Base-by-base conservation (phyloP, 306 rosid species). In the Dicorynia guianensis region DNA sequence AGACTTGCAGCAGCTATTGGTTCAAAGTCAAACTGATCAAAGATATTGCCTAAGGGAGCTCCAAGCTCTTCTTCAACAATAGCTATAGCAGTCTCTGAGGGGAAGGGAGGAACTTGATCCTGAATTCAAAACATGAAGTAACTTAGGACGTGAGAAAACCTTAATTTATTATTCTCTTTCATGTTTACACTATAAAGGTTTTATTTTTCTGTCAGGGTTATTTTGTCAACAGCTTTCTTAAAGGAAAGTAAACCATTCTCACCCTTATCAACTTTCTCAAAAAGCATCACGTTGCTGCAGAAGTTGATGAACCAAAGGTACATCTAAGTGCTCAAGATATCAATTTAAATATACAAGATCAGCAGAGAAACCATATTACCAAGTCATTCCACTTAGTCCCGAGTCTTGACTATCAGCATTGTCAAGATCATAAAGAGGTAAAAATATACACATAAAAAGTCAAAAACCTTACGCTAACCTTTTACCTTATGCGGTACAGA, bases 91-190 rank as follows among this genome's bases (percentile, higher is more conserved):
- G 97, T 86, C 72, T 92, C 92, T 6, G 99, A 95, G 50, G 99
- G 93, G 79, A 95, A 95, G 78, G 98, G 99, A 70, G 99, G 97
- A 82, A 92, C 99, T 95, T 95, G 99, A 87, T 95, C 99, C 99
- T 95, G 83, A 80, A 88, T 57, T 58, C 30, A 72, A 71, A 84
- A 33, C 42, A 46, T 44, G 12, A 46, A 62, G 53, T 34, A 49
- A 62, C 75, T 85, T 83, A 65, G 75, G 61, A 57, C 63, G 11
- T 30, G 17, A 63, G 61, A 76, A 86, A 79, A n/a, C 76, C 76
- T 75, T 17, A 40, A 3, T 35, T 72, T 57, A 36, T 6, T 61
- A 63, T 73, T 56, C 60, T 48, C 36, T 55, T 72, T 63, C 44
- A 0, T 6, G 48, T 54, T 19, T 57, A 17, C 35, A 7, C 54